phyloP scores from a whole-genome alignment of 2,329 filamentous ascomycete species.

The Juglanconis oblonga region DNA sequence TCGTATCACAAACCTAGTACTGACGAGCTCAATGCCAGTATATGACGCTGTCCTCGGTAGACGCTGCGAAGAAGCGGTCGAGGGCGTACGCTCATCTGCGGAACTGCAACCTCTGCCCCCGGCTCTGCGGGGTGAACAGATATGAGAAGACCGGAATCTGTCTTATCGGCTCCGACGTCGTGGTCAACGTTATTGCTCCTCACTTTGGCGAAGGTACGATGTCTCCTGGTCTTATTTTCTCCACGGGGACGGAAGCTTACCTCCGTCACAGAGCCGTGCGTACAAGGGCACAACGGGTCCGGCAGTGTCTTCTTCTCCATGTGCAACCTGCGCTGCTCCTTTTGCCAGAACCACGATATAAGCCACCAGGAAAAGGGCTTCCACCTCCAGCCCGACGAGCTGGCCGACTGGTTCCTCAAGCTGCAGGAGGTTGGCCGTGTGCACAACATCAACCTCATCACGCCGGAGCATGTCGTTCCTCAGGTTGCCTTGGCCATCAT shows the following conservation, averaged over 20 bases:
- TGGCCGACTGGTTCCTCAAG: constrained; percentile 78
- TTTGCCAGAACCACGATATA: constrained; percentile 82
- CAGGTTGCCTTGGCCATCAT: constrained; percentile 77
- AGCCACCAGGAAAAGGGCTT: constrained; percentile 78
- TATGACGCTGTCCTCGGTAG: constrained; percentile 62
- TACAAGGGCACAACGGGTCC: constrained; percentile 78
- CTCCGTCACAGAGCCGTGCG: constrained; percentile 63
- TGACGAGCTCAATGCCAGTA: constrained; percentile 38
- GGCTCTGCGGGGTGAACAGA: constrained; percentile 76
- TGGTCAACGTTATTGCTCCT: constrained; percentile 80
- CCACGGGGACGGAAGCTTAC: not conserved
- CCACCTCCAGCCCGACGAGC: constrained; percentile 72
- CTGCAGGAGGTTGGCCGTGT: constrained; percentile 74
- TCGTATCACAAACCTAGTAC: not conserved
- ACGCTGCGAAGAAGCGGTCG: constrained; percentile 71
- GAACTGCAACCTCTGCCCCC: constrained; percentile 79
- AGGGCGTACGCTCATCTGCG: constrained; percentile 70
- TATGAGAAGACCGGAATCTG: constrained; percentile 76
- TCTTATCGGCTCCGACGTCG: constrained; percentile 71
- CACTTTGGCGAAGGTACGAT: constrained; percentile 72
- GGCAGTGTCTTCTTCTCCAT: constrained; percentile 76
- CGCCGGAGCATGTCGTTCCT: constrained; percentile 82
- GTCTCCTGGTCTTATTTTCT: constrained; percentile 2
- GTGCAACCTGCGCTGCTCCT: constrained; percentile 70
- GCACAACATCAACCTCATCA: constrained; percentile 90